phyloP scores from a whole-genome alignment of 345 rosid species.

The Crucihimalaya himalaica region DNA sequence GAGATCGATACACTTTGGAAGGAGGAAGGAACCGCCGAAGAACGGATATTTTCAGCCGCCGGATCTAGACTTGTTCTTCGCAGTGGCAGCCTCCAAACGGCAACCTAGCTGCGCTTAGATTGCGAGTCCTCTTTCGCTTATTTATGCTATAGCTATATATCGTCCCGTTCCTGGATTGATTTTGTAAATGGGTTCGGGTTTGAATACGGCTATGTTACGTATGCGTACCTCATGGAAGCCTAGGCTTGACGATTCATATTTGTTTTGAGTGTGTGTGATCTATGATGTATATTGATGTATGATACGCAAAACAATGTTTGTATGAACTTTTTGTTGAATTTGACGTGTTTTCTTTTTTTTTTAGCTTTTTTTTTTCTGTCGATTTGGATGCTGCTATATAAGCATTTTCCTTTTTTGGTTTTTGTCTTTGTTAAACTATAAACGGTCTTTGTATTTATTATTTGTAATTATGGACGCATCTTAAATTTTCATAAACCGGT shows the following conservation, averaged over 20 bases:
- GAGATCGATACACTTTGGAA: not conserved
- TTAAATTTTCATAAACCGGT: not conserved
- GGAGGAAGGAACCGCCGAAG: conserved; percentile 48
- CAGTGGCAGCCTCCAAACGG: conserved; percentile 33
- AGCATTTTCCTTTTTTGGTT: not conserved
- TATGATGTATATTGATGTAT: not conserved
- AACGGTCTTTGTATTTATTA: not conserved
- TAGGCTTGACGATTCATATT: not conserved
- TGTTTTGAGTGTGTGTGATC: no score
- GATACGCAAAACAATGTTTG: not conserved
- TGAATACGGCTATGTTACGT: conserved; percentile 9
- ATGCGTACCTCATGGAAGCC: conserved; percentile 1
- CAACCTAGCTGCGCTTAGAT: conserved; percentile 29
- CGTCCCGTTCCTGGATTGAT: conserved; percentile 8
- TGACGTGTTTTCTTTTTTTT: not conserved
- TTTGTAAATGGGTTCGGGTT: conserved; percentile 12
- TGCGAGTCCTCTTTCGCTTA: conserved; percentile 17
- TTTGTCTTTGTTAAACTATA: not conserved
- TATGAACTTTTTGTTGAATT: conserved; percentile 1
- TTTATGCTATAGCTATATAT: not conserved
- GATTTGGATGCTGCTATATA: not conserved
- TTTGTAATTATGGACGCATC: not conserved
- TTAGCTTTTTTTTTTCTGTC: conserved; percentile 9
- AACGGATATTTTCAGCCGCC: conserved; percentile 71
- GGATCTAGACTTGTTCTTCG: conserved; percentile 62